Percentiles rank a stretch among this genome's conserved stretches.
phyloP scores from a whole-genome alignment of 2,329 filamentous ascomycete genomes.

The Catunica adiposa region DNA sequence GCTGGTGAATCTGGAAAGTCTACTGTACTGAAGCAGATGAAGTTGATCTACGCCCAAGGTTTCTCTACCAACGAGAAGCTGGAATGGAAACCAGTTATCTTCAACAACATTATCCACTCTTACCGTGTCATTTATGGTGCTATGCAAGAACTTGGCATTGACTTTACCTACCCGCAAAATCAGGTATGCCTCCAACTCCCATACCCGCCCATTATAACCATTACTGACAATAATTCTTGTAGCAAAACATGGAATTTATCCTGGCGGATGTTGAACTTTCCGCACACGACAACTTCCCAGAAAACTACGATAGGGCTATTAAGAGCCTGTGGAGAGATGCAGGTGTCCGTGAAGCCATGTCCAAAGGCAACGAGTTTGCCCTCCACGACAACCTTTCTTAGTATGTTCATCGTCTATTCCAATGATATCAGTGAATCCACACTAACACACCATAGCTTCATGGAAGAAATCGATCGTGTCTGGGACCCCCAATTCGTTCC shows the following conservation, averaged over 20 bases:
- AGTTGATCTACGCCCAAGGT: conserved; percentile 84
- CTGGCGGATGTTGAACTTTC: conserved; percentile 68
- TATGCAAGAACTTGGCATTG: conserved; percentile 70
- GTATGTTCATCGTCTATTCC: conserved; percentile 35
- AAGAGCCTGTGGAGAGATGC: conserved; percentile 68
- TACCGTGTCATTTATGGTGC: conserved; percentile 82
- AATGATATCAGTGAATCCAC: too few relatives aligned
- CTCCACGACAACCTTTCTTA: conserved; percentile 91
- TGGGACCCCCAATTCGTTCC: conserved; percentile 69
- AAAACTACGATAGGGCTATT: conserved; percentile 65
- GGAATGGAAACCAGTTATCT: conserved; percentile 89
- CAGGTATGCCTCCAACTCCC: conserved; percentile 52
- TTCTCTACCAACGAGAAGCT: conserved; percentile 81
- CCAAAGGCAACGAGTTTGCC: conserved; percentile 90
- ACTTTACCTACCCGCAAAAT: conserved; percentile 63
- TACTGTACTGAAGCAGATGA: conserved; percentile 97
- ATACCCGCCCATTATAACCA: too few relatives aligned
- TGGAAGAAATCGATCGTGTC: conserved; percentile 58
- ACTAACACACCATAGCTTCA: conserved; percentile 45
- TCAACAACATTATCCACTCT: conserved; percentile 83
- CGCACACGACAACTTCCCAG: conserved; percentile 63
- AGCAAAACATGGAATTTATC: conserved; percentile 61
- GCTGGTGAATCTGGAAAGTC: conserved; percentile 86
- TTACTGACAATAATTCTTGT: conserved; percentile 26
- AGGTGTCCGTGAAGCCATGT: conserved; percentile 74